Evolutionary conservation across 1,139 yeast species (phyloP).

Genomic region (Candida mesenterica): DNA sequence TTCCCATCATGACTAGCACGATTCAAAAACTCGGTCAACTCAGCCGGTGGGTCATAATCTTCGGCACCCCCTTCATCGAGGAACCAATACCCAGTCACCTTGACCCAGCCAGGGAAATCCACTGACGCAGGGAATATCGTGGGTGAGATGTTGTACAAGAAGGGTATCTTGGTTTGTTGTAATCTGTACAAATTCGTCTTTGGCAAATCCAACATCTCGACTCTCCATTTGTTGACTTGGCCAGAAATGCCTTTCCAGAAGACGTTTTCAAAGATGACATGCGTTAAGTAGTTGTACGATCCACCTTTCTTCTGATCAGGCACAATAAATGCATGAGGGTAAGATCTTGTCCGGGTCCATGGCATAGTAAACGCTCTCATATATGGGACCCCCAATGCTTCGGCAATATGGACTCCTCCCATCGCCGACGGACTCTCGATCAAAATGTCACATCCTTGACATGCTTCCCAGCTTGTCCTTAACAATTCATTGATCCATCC

Average conservation of each 20-base stretch:
- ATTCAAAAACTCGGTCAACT: constrained; percentile 58
- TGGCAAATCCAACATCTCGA: constrained; percentile 58
- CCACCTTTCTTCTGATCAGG: constrained; percentile 95
- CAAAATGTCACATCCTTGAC: constrained; percentile 77
- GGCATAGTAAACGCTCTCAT: constrained; percentile 98
- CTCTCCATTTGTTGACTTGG: constrained; percentile 88
- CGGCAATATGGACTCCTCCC: constrained; percentile 95
- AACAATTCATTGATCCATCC: constrained; percentile 79
- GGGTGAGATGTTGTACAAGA: constrained; percentile 85
- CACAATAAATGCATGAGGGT: constrained; percentile 93
- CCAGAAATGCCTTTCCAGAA: constrained; percentile 94
- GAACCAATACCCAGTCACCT: constrained; percentile 95
- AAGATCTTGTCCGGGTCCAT: constrained; percentile 93
- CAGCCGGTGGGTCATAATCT: constrained; percentile 64
- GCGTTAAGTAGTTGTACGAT: constrained; percentile 86
- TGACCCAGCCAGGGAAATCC: constrained; percentile 92
- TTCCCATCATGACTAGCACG: constrained; percentile 59
- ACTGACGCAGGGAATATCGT: constrained; percentile 87
- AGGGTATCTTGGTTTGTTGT: constrained; percentile 81
- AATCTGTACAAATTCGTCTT: constrained; percentile 68
- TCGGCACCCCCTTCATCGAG: constrained; percentile 63
- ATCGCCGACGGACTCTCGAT: constrained; percentile 95
- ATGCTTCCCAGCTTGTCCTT: constrained; percentile 75
- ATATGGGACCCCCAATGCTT: constrained; percentile 83
- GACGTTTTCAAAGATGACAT: constrained; percentile 86